These are phyloP conservation scores for Scalesia atractyloides DNA, from an alignment of 129 eudicot genomes.

Conservation along the genomic window DNA sequence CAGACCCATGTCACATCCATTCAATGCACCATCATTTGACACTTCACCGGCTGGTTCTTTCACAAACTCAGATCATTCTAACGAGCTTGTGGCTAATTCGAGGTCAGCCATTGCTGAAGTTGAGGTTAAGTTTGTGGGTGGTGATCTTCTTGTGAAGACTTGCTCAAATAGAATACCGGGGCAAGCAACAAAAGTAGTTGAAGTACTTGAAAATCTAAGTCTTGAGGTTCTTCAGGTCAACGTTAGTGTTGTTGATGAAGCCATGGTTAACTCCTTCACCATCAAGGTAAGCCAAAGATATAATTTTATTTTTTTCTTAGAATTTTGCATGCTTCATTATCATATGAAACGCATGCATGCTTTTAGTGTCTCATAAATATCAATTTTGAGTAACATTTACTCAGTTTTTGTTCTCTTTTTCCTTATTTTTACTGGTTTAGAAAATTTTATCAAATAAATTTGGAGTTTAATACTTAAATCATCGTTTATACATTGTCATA, in stretches of 20 bases:
- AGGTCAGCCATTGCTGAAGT: constrained; percentile 78
- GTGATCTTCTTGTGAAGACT: constrained; percentile 66
- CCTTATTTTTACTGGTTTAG: too few relatives aligned
- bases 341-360: constrained; percentile 22
- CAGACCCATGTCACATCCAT: constrained; percentile 38
- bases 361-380: constrained; percentile 1
- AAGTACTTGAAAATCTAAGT: constrained; percentile 62
- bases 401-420: too few relatives aligned
- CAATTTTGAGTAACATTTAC: background rate
- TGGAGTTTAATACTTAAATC: background rate
- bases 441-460: background rate
- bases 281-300: constrained; percentile 62
- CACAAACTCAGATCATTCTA: constrained; percentile 39
- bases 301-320: too few relatives aligned
- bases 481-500: background rate
- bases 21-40: constrained; percentile 22
- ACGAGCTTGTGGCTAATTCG: constrained; percentile 72
- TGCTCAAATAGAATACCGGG: constrained; percentile 62
- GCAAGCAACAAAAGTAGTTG: constrained; percentile 59
- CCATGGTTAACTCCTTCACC: constrained; percentile 74
- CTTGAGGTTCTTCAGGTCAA: constrained; percentile 75
- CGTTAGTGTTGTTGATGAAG: constrained; percentile 62
- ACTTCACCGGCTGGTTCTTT: constrained; percentile 44
- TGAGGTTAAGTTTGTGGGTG: constrained; percentile 79
- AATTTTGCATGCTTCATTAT: background rate